Base-by-base conservation (phyloP, 345 rosid genomes). In the Arabidopsis thaliana region DNA sequence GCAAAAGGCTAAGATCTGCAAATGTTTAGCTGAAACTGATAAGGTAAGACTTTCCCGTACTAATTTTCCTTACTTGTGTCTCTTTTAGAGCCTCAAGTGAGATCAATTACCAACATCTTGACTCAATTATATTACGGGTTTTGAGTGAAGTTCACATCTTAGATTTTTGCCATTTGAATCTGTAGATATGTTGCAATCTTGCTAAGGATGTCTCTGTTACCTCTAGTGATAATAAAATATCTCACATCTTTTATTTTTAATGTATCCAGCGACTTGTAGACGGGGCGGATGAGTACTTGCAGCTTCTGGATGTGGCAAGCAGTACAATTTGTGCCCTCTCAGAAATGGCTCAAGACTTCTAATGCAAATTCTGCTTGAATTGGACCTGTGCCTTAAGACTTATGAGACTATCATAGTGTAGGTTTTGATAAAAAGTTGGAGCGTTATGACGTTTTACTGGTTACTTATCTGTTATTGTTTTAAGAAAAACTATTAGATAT, bases 251-350 rank as follows among this genome's bases (percentile, higher is more conserved):
- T 42, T 63, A 34, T 16, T 58, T 77, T 40, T 10, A 16, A 61
- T 61, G 46, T 8, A 74, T 83, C 82, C 96, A 93, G 99, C 69
- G 87, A 78, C 96, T 95, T 33, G 83, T 95, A 64, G 99, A 90
- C 57, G 98, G 96, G 5, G 99, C 97, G 14, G 97, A 93, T 55
- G 99, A 93, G 86, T 91, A 95, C 85, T 71, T 95, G 87, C 98
- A 90, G 88, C 88, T 95, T 68, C 85, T 95, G 75, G 90, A 90
- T 69, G 91, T 86, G 72, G 79, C 89, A 69, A 88, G 98, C 84
- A 81, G 69, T 69, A 81, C 89, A 25, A 86, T 89, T 81, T 80
- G 86, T 62, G 86, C 93, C 24, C 84, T 87, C 61, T 79, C 87
- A 74, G 84, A 88, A 80, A 87, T 92, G 96, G 90, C 97, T 8